phyloP scores from a whole-genome alignment of 2,329 filamentous ascomycete species.

The Claviceps sp. region DNA sequence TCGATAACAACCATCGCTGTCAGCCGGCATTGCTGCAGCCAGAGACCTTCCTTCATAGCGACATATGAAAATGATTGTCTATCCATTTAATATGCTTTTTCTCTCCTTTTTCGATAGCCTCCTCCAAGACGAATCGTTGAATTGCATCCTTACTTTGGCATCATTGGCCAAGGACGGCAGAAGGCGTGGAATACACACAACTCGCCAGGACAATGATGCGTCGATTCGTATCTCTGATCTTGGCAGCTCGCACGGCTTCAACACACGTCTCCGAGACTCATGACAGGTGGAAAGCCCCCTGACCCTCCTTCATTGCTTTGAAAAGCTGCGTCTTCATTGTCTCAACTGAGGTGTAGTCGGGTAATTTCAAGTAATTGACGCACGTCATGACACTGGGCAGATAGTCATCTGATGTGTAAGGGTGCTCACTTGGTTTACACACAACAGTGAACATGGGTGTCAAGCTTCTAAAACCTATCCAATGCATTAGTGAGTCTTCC shows the following conservation, averaged over 20 bases:
- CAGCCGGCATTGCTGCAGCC: background rate
- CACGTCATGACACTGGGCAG: slow-evolving; percentile 99
- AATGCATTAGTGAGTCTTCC: slow-evolving; percentile 17
- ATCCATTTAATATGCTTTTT: slow-evolving; percentile 7
- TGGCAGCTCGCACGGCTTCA: background rate
- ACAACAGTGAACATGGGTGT: slow-evolving; percentile 99
- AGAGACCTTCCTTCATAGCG: background rate
- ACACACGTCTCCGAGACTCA: slow-evolving; percentile 20
- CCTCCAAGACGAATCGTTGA: background rate
- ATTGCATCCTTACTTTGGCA: slow-evolving; percentile 11
- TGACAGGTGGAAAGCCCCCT: slow-evolving; percentile 94
- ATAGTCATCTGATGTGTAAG: slow-evolving; percentile 90
- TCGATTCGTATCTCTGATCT: background rate
- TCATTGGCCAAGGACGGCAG: slow-evolving; percentile 6
- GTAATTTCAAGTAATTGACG: slow-evolving; percentile 96
- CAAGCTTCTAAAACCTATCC: slow-evolving; percentile 80
- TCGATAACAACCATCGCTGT: background rate
- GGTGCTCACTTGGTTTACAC: slow-evolving; percentile 94
- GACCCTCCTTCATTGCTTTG: slow-evolving; percentile 84
- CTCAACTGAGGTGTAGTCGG: slow-evolving; percentile 74
- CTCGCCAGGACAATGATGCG: background rate
- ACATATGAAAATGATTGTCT: slow-evolving; percentile 10
- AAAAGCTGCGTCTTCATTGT: slow-evolving; percentile 66
- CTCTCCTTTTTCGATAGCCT: background rate
- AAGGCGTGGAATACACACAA: slow-evolving; percentile 1